Conservation (phyloP, 306 rosid genomes). For the Corylus avellana region DNA sequence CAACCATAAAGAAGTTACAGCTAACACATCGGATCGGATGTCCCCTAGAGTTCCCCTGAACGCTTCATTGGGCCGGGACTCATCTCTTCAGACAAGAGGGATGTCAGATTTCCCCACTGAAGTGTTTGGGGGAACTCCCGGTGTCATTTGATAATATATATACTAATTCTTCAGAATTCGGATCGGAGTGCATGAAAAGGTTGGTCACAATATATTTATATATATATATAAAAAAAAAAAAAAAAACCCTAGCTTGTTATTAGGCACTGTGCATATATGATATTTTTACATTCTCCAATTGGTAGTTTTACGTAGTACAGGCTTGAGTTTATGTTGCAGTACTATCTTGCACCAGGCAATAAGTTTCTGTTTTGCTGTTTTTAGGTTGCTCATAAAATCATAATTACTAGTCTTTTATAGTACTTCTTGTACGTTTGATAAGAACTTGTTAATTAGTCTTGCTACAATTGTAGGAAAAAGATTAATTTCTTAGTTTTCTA, state of each 20-base stretch:
- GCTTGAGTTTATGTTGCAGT: too few relatives aligned
- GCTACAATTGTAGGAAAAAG: too few relatives aligned
- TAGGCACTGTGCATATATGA: too few relatives aligned
- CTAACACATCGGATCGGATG: not conserved
- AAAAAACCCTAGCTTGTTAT: too few relatives aligned
- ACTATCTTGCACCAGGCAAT: not conserved
- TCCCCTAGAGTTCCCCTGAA: conserved; percentile 26
- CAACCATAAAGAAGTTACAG: not conserved
- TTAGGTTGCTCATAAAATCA: not conserved
- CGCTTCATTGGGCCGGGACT: conserved; percentile 18
- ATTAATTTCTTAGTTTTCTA: too few relatives aligned
- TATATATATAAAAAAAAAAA: too few relatives aligned
- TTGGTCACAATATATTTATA: too few relatives aligned
- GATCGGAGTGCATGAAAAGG: too few relatives aligned
- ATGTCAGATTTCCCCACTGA: not conserved
- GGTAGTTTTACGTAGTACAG: too few relatives aligned
- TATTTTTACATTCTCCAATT: too few relatives aligned
- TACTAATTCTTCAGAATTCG: too few relatives aligned
- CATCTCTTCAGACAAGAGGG: not conserved
- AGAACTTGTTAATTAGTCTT: not conserved
- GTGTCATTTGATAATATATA: conserved; percentile 17
- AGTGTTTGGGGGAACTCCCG: conserved; percentile 34
- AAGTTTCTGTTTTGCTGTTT: not conserved
- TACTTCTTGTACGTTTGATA: not conserved
- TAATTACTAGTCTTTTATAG: not conserved